These are phyloP conservation scores for Gnetum montanum DNA, from an alignment of 75 land plant genomes.

Conservation along the genomic window DNA sequence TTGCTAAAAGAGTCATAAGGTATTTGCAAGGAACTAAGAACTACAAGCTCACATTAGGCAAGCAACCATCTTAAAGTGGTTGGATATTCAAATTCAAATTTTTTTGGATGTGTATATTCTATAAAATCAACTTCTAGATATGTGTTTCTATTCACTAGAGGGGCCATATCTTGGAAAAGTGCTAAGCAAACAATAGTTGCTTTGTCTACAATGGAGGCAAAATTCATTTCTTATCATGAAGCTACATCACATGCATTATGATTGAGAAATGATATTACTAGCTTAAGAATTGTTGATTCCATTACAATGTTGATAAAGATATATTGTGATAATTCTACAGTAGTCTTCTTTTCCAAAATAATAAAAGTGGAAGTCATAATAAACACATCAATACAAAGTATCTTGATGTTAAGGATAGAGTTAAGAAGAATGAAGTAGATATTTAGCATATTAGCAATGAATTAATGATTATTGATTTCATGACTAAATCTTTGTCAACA, in stretches of 20 bases:
- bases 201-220: not conserved
- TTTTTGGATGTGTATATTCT: not conserved
- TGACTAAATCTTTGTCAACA: too few relatives aligned
- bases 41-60: not conserved
- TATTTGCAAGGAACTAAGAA: conserved; percentile 19
- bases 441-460: not conserved
- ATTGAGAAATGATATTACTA: not conserved
- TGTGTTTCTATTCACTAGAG: not conserved
- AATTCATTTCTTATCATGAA: not conserved
- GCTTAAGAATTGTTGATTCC: not conserved
- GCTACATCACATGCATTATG: not conserved
- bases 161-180: not conserved
- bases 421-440: not conserved
- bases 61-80: not conserved
- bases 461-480: too few relatives aligned
- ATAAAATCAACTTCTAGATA: not conserved
- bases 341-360: not conserved
- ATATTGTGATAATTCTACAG: not conserved
- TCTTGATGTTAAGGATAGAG: not conserved
- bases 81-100: not conserved
- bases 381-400: not conserved
- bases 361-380: not conserved
- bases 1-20: conserved; percentile 5
- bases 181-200: not conserved
- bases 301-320: not conserved